Evolutionary conservation across 306 rosid genomes (phyloP), one percentile per base, ranked within the genome.

Genomic region (Glycine soja): DNA sequence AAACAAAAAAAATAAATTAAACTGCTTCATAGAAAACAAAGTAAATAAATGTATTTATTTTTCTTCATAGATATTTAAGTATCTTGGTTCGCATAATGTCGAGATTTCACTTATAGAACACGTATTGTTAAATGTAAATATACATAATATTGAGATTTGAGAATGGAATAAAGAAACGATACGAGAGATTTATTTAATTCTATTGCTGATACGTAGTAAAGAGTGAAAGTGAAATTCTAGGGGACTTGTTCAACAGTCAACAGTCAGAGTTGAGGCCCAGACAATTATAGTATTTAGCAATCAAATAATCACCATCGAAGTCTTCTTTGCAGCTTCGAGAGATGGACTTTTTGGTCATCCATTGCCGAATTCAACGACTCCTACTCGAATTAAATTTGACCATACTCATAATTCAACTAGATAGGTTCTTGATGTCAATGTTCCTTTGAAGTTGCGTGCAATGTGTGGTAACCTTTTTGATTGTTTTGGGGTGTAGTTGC

Each of bases 321-420:
- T 84, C 80, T 73, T 51, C 19, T 10, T 50, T 24, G 30, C 30
- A 24, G 30, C 2, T 52, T 58, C n/a, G 71, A 16, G 48, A 24
- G 30, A 24, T 24, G 10, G 40, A 81, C 70, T 78, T 85, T 73
- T 50, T 51, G 46, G 73, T 70, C 3, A 45, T 34, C 4, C 13
- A 13, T 16, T 54, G 83, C 83, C 86, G 71, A 83, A 78, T 72
- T 83, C 32, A 72, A 18, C 40, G 83, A 83, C 82, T 65, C 54
- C 8, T 8, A 36, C 4, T 19, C 51, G 9, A 36, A 6, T 71
- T 59, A 14, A 10, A 18, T 81, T 81, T 81, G 70, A 74, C 76
- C 62, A 32, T 6, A 5, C 4, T n/a, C 40, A 48, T 64, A 8
- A 53, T 66, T 54, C 59, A 58, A 81, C 75, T n/a, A 6, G 38